phyloP scores from a whole-genome alignment of 345 rosid species.

The Stellera chamaejasme region DNA sequence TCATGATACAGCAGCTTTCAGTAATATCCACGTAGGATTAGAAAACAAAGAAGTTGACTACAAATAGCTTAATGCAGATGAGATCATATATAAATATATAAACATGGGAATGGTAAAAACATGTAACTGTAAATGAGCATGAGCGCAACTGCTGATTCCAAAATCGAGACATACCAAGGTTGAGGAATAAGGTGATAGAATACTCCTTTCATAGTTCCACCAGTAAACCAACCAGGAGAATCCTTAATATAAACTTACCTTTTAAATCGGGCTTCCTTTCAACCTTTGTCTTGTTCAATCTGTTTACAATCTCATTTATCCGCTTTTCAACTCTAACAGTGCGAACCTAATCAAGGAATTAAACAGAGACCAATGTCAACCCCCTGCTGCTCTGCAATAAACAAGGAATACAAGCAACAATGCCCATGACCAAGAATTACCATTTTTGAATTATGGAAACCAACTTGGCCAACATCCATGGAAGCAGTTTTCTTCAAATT shows the following conservation, averaged over 20 bases:
- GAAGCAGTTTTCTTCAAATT: slow-evolving; percentile 94
- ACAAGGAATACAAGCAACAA: neutral
- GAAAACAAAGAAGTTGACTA: neutral
- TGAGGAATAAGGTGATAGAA: no score
- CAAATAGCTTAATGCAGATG: neutral
- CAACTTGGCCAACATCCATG: slow-evolving; percentile 99
- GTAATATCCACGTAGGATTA: slow-evolving; percentile 1
- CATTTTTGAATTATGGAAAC: slow-evolving; percentile 84
- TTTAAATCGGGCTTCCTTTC: slow-evolving; percentile 89
- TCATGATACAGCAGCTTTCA: slow-evolving; percentile 1
- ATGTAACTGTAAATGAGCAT: neutral
- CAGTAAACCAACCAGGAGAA: neutral
- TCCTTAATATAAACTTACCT: slow-evolving; percentile 31
- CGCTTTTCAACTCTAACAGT: slow-evolving; percentile 92
- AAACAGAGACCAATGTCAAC: slow-evolving; percentile 13
- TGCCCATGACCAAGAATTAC: slow-evolving; percentile 26
- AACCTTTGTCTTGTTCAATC: slow-evolving; percentile 89
- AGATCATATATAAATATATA: neutral
- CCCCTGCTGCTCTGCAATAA: neutral
- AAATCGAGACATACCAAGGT: neutral
- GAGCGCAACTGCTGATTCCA: neutral
- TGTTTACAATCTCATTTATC: slow-evolving; percentile 81
- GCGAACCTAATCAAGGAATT: slow-evolving; percentile 48
- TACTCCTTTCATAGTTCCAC: neutral
- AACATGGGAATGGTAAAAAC: slow-evolving; percentile 3